Evolutionary conservation across 164 flowering plant genomes (phyloP).

Genomic region (Brasenia schreberi): DNA sequence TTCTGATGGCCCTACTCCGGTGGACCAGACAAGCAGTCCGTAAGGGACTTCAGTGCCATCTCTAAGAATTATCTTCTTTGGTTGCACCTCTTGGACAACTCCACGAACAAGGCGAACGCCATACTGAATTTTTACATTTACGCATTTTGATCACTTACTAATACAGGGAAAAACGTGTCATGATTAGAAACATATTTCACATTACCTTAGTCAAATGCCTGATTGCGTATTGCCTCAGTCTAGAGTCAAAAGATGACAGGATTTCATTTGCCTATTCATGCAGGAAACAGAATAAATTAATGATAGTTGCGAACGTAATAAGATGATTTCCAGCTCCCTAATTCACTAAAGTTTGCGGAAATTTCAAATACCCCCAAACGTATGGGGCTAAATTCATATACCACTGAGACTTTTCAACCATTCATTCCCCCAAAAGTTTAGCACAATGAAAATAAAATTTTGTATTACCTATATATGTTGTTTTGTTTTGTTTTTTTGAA

Average conservation of each 20-base stretch:
- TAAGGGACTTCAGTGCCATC: constrained; percentile 95
- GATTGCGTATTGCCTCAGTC: constrained; percentile 79
- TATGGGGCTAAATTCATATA: too few species aligned
- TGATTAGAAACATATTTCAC: background rate
- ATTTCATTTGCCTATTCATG: constrained; percentile 81
- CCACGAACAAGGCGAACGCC: constrained; percentile 98
- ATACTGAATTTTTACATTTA: constrained; percentile 33
- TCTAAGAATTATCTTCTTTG: constrained; percentile 58
- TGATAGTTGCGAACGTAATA: background rate
- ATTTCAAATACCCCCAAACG: too few species aligned
- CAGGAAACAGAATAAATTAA: background rate
- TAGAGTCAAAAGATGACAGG: constrained; percentile 92
- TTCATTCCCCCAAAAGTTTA: too few species aligned
- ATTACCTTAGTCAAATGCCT: constrained; percentile 75
- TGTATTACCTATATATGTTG: too few species aligned
- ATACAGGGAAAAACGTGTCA: too few species aligned
- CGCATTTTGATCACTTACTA: background rate
- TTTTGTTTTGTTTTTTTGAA: too few species aligned
- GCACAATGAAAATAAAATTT: too few species aligned
- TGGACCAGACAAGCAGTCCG: constrained; percentile 95
- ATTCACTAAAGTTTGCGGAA: too few species aligned
- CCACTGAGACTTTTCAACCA: too few species aligned
- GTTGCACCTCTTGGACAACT: constrained; percentile 73
- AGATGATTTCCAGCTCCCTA: too few species aligned
- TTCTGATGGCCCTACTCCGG: constrained; percentile 96